Percentiles rank a stretch among this genome's conserved stretches.
Evolutionary conservation across 345 rosid genomes (phyloP).

Genomic region (Anacardium occidentale): DNA sequence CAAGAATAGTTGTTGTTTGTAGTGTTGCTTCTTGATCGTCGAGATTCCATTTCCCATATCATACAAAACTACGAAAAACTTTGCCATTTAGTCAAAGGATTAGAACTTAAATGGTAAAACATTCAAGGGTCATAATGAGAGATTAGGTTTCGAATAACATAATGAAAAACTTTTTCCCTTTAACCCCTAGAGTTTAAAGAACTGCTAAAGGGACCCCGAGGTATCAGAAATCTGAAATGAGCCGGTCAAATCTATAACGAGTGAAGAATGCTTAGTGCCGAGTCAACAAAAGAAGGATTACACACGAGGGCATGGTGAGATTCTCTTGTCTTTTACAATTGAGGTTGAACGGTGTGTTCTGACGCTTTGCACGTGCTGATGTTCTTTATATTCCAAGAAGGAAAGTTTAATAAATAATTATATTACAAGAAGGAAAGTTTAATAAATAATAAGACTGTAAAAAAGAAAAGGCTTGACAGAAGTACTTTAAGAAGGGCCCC

Average conservation of each 20-base stretch:
- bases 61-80: too few species aligned
- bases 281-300: too few species aligned
- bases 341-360: background rate
- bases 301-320: conserved; percentile 28
- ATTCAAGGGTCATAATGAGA: too few species aligned
- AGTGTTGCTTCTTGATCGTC: background rate
- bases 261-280: background rate
- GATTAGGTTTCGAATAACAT: too few species aligned
- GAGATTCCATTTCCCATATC: conserved; percentile 4
- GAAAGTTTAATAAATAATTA: background rate
- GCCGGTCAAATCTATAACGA: too few species aligned
- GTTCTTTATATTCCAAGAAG: conserved; percentile 17
- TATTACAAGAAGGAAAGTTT: background rate
- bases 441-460: background rate
- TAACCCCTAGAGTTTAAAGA: too few species aligned
- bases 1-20: conserved; percentile 3
- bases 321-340: background rate
- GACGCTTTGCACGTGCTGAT: conserved; percentile 8
- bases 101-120: too few species aligned
- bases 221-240: too few species aligned
- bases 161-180: too few species aligned
- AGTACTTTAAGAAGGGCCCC: conserved; percentile 1
- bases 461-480: background rate
- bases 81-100: too few species aligned
- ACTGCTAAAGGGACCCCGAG: too few species aligned